A percentile compares a stretch with the other conserved stretches of the same genome.
Evolutionary conservation across 2,329 filamentous ascomycete species (phyloP).

Genomic region (Aspergillus vadensis): DNA sequence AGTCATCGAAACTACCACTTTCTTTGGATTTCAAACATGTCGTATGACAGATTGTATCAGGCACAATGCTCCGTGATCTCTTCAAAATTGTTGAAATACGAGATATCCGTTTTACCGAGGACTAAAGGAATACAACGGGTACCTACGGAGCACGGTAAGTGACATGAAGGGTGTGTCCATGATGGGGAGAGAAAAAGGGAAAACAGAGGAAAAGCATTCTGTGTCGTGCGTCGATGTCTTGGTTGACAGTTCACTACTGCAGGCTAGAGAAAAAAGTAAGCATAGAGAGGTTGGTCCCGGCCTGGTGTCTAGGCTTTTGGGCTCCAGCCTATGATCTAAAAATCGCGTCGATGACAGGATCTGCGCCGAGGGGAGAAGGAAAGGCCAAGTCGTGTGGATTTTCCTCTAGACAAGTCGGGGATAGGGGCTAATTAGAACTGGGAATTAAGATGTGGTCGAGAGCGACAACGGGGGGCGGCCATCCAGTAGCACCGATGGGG

Average conservation of each 20-base stretch:
- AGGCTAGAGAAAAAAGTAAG: conserved; percentile 2
- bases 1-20: background rate
- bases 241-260: conserved; percentile 1
- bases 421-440: background rate
- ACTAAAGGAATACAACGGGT: background rate
- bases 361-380: no score
- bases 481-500: no score
- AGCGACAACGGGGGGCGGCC: no score
- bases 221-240: conserved; percentile 1
- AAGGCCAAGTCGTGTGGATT: background rate
- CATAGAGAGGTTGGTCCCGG: background rate
- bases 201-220: background rate
- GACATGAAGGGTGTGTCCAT: background rate
- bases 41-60: background rate
- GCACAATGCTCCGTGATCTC: background rate
- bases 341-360: background rate
- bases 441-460: no score
- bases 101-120: background rate
- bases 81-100: background rate
- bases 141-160: background rate
- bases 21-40: background rate
- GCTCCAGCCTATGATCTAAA: background rate
- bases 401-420: background rate
- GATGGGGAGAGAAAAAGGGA: no score
- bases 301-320: background rate